Evolutionary conservation across 139 green algal genomes (phyloP).

Genomic region (Nannochloris sp.): DNA sequence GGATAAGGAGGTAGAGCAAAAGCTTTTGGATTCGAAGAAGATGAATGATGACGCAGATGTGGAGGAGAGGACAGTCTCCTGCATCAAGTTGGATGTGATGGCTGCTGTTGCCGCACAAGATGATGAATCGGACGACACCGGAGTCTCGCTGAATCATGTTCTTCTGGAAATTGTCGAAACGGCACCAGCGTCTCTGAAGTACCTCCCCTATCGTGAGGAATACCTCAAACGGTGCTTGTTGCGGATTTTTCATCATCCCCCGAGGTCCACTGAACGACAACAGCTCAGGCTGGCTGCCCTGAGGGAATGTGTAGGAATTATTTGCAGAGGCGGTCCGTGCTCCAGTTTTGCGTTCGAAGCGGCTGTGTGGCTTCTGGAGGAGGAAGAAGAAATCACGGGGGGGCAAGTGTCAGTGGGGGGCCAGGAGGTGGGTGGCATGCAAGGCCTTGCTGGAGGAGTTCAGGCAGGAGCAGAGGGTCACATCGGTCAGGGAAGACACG

Average conservation of each 20-base stretch:
- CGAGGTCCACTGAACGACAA: slow-evolving; percentile 32
- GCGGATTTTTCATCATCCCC: slow-evolving; percentile 28
- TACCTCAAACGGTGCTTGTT: slow-evolving; percentile 42
- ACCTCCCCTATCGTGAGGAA: slow-evolving; percentile 50
- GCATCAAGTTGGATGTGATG: slow-evolving; percentile 29
- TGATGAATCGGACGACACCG: not conserved
- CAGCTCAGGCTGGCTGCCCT: slow-evolving; percentile 39
- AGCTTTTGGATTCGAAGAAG: not conserved
- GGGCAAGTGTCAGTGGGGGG: slow-evolving; percentile 25
- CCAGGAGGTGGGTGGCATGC: slow-evolving; percentile 35
- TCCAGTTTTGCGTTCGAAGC: slow-evolving; percentile 57
- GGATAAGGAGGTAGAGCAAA: not conserved
- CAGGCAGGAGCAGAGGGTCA: slow-evolving; percentile 22
- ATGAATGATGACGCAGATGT: not conserved
- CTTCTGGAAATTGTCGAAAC: slow-evolving; percentile 29
- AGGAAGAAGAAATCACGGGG: slow-evolving; percentile 53
- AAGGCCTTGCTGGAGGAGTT: slow-evolving; percentile 35
- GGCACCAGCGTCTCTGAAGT: slow-evolving; percentile 24
- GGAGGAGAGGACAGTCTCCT: slow-evolving; percentile 18
- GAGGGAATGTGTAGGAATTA: slow-evolving; percentile 31
- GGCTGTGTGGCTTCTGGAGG: slow-evolving; percentile 63
- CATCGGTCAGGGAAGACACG: slow-evolving; percentile 12
- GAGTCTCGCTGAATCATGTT: not conserved
- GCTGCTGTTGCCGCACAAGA: slow-evolving; percentile 8
- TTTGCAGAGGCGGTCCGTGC: slow-evolving; percentile 19